Conservation (phyloP, 1,139 yeast species). For the Arxiozyma telluris region DNA sequence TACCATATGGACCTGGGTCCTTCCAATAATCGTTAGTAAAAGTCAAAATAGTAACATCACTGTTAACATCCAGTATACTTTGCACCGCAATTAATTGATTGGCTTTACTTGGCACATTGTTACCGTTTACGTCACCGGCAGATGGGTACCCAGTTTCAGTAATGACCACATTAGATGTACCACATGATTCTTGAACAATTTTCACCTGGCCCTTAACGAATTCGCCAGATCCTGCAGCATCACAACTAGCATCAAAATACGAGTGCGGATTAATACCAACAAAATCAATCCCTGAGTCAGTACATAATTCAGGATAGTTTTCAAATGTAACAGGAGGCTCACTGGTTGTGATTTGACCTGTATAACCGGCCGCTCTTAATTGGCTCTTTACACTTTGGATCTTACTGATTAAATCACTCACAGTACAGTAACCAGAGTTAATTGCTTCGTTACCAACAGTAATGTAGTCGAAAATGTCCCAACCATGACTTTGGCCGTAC, state of each 20-base stretch:
- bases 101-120: slow-evolving; percentile 56
- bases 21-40: slow-evolving; percentile 82
- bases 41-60: slow-evolving; percentile 62
- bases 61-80: slow-evolving; percentile 44
- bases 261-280: slow-evolving; percentile 85
- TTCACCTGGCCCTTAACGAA: slow-evolving; percentile 57
- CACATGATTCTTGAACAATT: slow-evolving; percentile 46
- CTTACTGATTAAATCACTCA: slow-evolving; percentile 49
- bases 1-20: slow-evolving; percentile 69
- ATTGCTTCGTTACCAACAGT: slow-evolving; percentile 88
- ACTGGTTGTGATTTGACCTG: slow-evolving; percentile 71
- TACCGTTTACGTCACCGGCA: slow-evolving; percentile 60
- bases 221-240: slow-evolving; percentile 63
- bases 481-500: slow-evolving; percentile 44
- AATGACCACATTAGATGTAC: slow-evolving; percentile 41
- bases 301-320: slow-evolving; percentile 58
- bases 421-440: slow-evolving; percentile 50
- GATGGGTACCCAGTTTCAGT: slow-evolving; percentile 92
- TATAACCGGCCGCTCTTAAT: slow-evolving; percentile 60
- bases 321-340: slow-evolving; percentile 79
- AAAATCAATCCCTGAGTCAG: slow-evolving; percentile 56
- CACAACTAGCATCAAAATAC: slow-evolving; percentile 56
- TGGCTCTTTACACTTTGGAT: slow-evolving; percentile 51
- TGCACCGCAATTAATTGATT: slow-evolving; percentile 67
- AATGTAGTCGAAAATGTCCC: slow-evolving; percentile 64